These are phyloP conservation scores for Gypsophila paniculata DNA, from an alignment of 179 eudicot genomes.

Conservation along the genomic window DNA sequence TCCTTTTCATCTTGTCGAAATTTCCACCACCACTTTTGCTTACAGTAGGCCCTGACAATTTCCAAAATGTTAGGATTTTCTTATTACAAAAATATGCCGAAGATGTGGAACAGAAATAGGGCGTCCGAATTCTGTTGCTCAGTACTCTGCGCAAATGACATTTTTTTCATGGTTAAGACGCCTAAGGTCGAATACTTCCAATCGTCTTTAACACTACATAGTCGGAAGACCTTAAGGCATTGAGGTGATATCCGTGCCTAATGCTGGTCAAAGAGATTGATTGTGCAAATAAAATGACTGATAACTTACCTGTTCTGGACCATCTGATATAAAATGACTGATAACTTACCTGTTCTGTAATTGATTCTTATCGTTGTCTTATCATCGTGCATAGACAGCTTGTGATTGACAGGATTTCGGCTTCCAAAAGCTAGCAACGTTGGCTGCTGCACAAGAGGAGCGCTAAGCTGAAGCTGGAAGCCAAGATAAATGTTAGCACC, in stretches of 20 bases:
- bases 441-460: conserved; percentile 51
- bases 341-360: conserved; percentile 54
- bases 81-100: no score
- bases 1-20: conserved; percentile 39
- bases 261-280: background rate
- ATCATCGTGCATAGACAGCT: conserved; percentile 64
- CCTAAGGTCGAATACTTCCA: no score
- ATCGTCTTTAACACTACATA: no score
- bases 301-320: background rate
- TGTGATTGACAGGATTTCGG: conserved; percentile 62
- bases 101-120: background rate
- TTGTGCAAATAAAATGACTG: background rate
- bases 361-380: conserved; percentile 57
- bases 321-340: background rate
- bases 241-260: background rate
- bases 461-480: conserved; percentile 62
- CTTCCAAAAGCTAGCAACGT: conserved; percentile 69
- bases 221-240: no score
- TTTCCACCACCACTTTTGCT: conserved; percentile 21
- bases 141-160: no score
- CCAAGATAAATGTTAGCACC: conserved; percentile 74
- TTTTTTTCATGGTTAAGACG: no score
- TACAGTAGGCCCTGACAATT: conserved; percentile 23
- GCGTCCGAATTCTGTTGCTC: background rate
- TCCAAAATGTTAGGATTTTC: conserved; percentile 3